Conservation (phyloP, 2,329 filamentous ascomycete genomes). For the Teratosphaeriaceae sp. region DNA sequence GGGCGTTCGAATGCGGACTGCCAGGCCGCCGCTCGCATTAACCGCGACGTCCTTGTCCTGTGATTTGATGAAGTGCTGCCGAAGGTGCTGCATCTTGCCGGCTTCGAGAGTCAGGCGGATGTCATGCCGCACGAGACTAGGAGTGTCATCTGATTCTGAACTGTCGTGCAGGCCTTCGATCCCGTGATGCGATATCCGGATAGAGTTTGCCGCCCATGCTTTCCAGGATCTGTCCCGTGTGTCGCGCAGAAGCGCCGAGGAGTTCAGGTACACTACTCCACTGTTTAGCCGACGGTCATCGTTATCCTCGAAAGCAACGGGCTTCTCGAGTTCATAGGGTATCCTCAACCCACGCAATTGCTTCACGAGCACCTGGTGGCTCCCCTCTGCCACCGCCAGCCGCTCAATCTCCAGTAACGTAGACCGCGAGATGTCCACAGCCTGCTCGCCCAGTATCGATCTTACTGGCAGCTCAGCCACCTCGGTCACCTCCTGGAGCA, state of each 20-base stretch:
- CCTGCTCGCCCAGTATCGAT: not conserved
- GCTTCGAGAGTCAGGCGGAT: constrained; percentile 31
- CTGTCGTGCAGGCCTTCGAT: constrained; percentile 6
- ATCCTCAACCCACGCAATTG: constrained; percentile 18
- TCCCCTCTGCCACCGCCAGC: constrained; percentile 31
- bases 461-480: constrained; percentile 7
- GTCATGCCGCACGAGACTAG: constrained; percentile 30
- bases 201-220: constrained; percentile 17
- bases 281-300: not conserved
- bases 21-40: constrained; percentile 56
- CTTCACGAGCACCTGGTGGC: constrained; percentile 20
- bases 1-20: constrained; percentile 51
- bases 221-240: constrained; percentile 11
- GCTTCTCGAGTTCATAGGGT: constrained; percentile 16
- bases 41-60: constrained; percentile 57
- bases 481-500: constrained; percentile 13
- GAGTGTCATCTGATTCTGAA: constrained; percentile 1
- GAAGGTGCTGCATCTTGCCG: constrained; percentile 31
- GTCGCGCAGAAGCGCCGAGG: constrained; percentile 13
- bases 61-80: constrained; percentile 34
- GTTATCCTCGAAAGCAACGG: not conserved
- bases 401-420: constrained; percentile 30
- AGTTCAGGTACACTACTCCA: constrained; percentile 12
- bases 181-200: constrained; percentile 21
- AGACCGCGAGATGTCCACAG: constrained; percentile 10